Evolutionary conservation across 202 grass and related monocot species (phyloP), one percentile per base, ranked within the genome.

Genomic region (Zizania palustris): DNA sequence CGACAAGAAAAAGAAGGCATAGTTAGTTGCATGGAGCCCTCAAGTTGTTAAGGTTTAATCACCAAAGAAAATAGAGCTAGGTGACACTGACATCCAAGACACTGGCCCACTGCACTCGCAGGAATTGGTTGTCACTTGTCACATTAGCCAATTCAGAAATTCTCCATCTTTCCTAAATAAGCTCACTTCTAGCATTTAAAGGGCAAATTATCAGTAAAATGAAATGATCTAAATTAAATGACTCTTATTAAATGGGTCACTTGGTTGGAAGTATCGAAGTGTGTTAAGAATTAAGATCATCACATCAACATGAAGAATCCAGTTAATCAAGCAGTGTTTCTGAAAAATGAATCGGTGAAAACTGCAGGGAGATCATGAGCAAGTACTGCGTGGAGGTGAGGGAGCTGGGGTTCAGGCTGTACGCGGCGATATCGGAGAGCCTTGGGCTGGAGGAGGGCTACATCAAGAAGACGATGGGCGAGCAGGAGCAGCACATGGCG

Each of bases 401-500:
- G 28, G 72, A 69, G 66, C 73, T 97, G 3, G 90, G 93, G 36
- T 88, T 97, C 65, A 44, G 63, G 73, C 76, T 97, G 3, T 88
- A 86, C 58, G 82, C 73, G 5, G 63, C 80, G 3, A 88, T 97
- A 75, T 90, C 93, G 9, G 49, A 79, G 87, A 88, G 93, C 70
- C 83, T 97, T 44, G 90, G 85, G 0, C 76, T 97, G 44, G 87
- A 97, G 72, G 69, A 78, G 43, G 61, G 83, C 39, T 90, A 88
- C 79, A 88, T 97, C 33, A 53, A 73, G 55, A 60, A 75, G 14
- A 82, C 83, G 33, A 18, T 97, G 22, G 93, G 90, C 2, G 80
- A 97, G 53, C 90, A 90, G 80, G 93, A 97, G 57, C 93, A 97
- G 38, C 93, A 97, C 73, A 92, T 97, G 93, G 93, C 93, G 0